These are phyloP conservation scores for Elongisporangium senticosum DNA, from an alignment of 352 stramenopile species.

Conservation along the genomic window DNA sequence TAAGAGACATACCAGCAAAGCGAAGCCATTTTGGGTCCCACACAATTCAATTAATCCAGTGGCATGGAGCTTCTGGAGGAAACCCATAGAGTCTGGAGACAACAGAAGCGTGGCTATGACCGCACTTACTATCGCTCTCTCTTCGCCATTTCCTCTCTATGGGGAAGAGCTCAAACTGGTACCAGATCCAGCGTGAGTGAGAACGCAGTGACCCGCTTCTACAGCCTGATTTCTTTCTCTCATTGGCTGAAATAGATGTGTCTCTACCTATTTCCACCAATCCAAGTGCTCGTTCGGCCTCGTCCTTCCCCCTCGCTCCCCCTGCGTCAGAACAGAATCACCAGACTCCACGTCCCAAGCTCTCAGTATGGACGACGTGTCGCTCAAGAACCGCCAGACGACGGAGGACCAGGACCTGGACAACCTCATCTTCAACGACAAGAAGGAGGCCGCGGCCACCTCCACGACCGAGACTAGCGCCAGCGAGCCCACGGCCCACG, in stretches of 20 bases:
- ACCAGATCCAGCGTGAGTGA: not conserved
- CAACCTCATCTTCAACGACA: slow-evolving; percentile 80
- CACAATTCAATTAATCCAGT: not conserved
- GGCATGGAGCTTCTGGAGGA: not conserved
- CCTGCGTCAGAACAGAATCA: not conserved
- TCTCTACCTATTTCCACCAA: not conserved
- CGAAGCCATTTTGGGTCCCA: not conserved
- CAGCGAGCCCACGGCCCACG: slow-evolving; percentile 20
- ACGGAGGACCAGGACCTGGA: slow-evolving; percentile 72
- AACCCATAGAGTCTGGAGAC: not conserved
- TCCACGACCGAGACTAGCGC: slow-evolving; percentile 12
- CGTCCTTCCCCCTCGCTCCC: not conserved
- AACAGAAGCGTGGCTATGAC: no score
- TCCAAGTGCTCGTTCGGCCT: not conserved
- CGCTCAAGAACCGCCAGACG: slow-evolving; percentile 47
- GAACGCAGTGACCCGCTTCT: not conserved
- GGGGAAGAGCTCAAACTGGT: not conserved
- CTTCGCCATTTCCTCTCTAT: not conserved
- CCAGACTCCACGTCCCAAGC: not conserved
- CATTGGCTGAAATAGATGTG: not conserved
- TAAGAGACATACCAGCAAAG: not conserved
- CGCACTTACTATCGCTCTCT: not conserved
- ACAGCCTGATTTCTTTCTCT: not conserved
- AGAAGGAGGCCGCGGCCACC: slow-evolving; percentile 32
- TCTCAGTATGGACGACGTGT: slow-evolving; percentile 40